Conservation (phyloP, 139 green algal species). For the Asterochloris erici region DNA sequence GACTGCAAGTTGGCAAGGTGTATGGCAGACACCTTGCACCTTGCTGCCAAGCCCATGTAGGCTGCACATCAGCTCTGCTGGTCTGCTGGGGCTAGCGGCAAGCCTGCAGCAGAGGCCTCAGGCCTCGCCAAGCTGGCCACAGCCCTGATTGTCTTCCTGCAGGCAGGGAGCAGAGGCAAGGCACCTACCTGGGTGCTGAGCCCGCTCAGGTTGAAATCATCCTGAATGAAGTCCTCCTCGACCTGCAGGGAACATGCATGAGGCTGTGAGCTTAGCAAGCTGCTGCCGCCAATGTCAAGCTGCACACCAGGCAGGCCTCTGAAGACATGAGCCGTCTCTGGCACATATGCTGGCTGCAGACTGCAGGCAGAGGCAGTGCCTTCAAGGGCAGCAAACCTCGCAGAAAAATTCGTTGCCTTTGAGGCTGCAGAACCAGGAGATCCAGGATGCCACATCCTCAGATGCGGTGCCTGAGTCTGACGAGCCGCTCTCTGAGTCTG, state of each 20-base stretch:
- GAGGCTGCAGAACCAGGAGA: constrained; percentile 90
- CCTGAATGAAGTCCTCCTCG: constrained; percentile 96
- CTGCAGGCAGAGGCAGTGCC: not conserved
- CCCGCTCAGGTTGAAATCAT: constrained; percentile 97
- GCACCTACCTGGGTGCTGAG: constrained; percentile 66
- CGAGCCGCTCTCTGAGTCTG: constrained; percentile 25
- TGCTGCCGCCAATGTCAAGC: not conserved
- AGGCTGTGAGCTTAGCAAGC: constrained; percentile 33
- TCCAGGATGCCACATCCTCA: constrained; percentile 69
- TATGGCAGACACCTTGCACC: too few species aligned
- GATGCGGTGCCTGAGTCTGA: constrained; percentile 20
- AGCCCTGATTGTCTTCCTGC: too few species aligned
- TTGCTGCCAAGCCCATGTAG: too few species aligned
- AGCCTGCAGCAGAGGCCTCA: too few species aligned
- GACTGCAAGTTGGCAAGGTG: too few species aligned
- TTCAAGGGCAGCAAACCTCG: constrained; percentile 23
- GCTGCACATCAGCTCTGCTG: too few species aligned
- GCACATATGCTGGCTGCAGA: not conserved
- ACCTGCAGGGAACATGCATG: constrained; percentile 50
- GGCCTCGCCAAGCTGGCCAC: too few species aligned
- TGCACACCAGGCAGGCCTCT: not conserved
- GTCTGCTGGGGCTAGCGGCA: too few species aligned
- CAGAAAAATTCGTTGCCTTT: constrained; percentile 90
- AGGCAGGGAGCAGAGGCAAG: too few species aligned
- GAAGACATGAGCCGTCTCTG: too few species aligned